phyloP scores from a whole-genome alignment of 2,329 filamentous ascomycete genomes.

The Ceratocystis lukuohia region DNA sequence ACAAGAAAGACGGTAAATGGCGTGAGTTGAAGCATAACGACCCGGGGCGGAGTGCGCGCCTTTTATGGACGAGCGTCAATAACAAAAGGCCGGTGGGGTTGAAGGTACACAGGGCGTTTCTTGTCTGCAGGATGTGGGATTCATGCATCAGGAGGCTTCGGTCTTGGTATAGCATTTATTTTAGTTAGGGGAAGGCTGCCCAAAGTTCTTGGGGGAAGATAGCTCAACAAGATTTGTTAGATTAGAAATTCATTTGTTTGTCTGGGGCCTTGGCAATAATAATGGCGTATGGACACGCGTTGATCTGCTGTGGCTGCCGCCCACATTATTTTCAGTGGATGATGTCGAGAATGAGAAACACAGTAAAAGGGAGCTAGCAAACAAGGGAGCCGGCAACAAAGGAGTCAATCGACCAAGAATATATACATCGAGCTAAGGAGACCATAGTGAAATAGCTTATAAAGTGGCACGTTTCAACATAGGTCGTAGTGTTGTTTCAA shows the following conservation, averaged over 20 bases:
- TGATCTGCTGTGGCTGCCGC: not conserved
- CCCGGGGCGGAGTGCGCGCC: not conserved
- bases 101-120: not conserved
- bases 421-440: too few relatives aligned
- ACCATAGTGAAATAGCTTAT: too few relatives aligned
- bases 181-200: not conserved
- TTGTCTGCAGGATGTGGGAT: not conserved
- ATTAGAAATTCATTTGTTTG: too few relatives aligned
- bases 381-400: not conserved
- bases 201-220: not conserved
- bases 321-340: not conserved
- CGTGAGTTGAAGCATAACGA: not conserved
- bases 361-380: not conserved
- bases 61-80: slow-evolving; percentile 3
- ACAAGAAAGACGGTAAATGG: slow-evolving; percentile 6
- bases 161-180: not conserved
- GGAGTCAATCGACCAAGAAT: too few relatives aligned
- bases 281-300: not conserved
- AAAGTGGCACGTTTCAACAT: too few relatives aligned
- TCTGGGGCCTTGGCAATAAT: not conserved
- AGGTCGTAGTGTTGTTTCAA: too few relatives aligned
- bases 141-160: not conserved
- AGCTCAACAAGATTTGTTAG: too few relatives aligned
- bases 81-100: not conserved
- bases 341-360: not conserved